Evolutionary conservation across 2,329 filamentous ascomycete genomes (phyloP).

Genomic region (Didymella glomerata): DNA sequence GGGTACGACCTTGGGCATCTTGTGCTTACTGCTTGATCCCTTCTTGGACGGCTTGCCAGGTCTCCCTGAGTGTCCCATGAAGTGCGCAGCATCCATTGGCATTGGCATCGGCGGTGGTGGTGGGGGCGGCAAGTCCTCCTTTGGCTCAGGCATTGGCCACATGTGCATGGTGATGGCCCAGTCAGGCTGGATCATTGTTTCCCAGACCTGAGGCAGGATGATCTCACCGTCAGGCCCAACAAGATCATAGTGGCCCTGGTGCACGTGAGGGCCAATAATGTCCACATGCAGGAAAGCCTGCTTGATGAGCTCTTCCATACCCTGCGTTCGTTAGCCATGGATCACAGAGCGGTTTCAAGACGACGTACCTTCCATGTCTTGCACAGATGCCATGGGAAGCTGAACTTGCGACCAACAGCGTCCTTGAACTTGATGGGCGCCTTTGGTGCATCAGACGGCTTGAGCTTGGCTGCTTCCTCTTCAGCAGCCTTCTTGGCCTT

Average conservation of each 20-base stretch:
- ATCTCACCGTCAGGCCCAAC: conserved; percentile 59
- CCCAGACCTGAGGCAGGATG: conserved; percentile 60
- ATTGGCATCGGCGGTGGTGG: conserved; percentile 13
- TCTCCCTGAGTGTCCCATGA: background rate
- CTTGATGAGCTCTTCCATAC: conserved; percentile 60
- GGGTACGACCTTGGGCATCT: conserved; percentile 5
- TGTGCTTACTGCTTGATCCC: conserved; percentile 5
- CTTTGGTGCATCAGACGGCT: conserved; percentile 61
- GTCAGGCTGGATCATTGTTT: conserved; percentile 58
- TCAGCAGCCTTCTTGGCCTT: conserved; percentile 59
- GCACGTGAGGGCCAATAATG: conserved; percentile 56
- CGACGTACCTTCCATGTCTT: conserved; percentile 57
- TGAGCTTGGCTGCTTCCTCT: conserved; percentile 53
- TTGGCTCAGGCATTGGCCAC: conserved; percentile 56
- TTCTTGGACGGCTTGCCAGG: conserved; percentile 13
- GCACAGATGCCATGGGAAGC: conserved; percentile 40
- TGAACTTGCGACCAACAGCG: conserved; percentile 43
- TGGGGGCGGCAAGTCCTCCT: conserved; percentile 17
- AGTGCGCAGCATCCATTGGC: background rate
- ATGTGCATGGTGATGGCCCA: conserved; percentile 60
- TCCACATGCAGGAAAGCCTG: conserved; percentile 60
- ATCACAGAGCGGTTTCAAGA: conserved; percentile 58
- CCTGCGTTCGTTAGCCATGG: conserved; percentile 66
- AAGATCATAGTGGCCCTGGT: conserved; percentile 58
- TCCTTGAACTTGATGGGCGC: conserved; percentile 45